These are phyloP conservation scores for Hyaloscypha bicolor DNA, from an alignment of 495 filamentous ascomycete genomes.

Conservation along the genomic window DNA sequence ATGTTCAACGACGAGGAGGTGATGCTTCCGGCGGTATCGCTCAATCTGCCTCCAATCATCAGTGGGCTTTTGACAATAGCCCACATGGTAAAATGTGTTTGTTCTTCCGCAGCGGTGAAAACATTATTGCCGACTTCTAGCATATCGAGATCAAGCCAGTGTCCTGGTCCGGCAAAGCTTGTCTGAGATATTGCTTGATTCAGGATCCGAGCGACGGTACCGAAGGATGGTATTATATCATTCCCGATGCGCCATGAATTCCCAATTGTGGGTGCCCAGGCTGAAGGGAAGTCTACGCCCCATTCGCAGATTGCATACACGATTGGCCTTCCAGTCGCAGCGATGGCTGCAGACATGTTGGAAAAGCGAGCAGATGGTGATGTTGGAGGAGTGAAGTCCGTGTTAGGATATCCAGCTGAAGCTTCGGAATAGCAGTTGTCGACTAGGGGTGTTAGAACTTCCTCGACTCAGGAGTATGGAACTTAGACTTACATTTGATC, in stretches of 20 bases:
- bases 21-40: constrained; percentile 36
- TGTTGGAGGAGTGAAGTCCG: constrained; percentile 37
- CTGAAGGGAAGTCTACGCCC: constrained; percentile 40
- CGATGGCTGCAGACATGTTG: constrained; percentile 38
- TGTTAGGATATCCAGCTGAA: constrained; percentile 41
- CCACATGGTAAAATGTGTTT: constrained; percentile 45
- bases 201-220: constrained; percentile 24
- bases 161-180: constrained; percentile 30
- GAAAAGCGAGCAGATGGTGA: constrained; percentile 25
- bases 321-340: constrained; percentile 35
- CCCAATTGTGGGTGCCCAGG: constrained; percentile 54
- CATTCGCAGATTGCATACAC: constrained; percentile 42
- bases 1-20: constrained; percentile 47
- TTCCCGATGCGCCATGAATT: constrained; percentile 58
- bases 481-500: constrained; percentile 36
- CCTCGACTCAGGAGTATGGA: constrained; percentile 23
- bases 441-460: constrained; percentile 20
- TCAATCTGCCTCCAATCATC: constrained; percentile 45
- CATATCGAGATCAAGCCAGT: constrained; percentile 60
- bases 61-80: constrained; percentile 35
- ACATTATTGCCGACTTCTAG: constrained; percentile 65
- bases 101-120: constrained; percentile 47
- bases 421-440: constrained; percentile 38
- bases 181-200: constrained; percentile 31
- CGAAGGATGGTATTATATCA: constrained; percentile 42